Conservation (phyloP, 345 rosid species). For the Orychophragmus violaceus region DNA sequence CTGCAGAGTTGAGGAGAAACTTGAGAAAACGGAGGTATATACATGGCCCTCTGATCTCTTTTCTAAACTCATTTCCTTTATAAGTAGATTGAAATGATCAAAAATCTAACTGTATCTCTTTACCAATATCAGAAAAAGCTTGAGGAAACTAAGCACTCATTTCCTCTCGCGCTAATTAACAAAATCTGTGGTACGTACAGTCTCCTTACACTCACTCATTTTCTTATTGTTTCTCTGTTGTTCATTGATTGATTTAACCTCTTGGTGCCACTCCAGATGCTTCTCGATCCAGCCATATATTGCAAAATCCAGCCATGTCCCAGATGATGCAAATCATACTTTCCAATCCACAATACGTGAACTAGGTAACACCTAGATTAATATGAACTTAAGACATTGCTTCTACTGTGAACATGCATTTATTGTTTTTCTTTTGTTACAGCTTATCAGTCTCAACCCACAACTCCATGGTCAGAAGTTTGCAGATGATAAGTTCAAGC, state of each 20-base stretch:
- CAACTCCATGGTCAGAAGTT: no score
- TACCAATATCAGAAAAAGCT: slow-evolving; percentile 61
- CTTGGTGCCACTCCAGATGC: slow-evolving; percentile 49
- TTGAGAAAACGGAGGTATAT: slow-evolving; percentile 83
- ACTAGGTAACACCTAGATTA: slow-evolving; percentile 50
- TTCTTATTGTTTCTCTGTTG: no score
- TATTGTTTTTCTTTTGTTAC: slow-evolving; percentile 1
- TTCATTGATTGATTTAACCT: no score
- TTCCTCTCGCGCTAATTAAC: no score
- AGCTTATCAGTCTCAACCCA: slow-evolving; percentile 51
- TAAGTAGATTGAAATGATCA: not conserved
- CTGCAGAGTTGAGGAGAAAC: slow-evolving; percentile 71
- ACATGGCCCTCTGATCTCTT: not conserved
- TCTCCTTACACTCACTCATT: no score
- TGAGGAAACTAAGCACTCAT: slow-evolving; percentile 69
- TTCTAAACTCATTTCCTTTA: not conserved
- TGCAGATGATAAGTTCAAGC: no score
- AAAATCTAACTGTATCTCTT: slow-evolving; percentile 22
- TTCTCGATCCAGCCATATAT: slow-evolving; percentile 52
- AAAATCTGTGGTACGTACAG: no score
- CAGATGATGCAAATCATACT: no score
- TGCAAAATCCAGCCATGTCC: no score
- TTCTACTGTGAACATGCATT: not conserved
- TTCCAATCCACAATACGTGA: slow-evolving; percentile 74
- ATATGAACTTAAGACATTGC: not conserved